Base-by-base conservation (phyloP, 2,329 filamentous ascomycete genomes). In the Exserohilum rostratum region DNA sequence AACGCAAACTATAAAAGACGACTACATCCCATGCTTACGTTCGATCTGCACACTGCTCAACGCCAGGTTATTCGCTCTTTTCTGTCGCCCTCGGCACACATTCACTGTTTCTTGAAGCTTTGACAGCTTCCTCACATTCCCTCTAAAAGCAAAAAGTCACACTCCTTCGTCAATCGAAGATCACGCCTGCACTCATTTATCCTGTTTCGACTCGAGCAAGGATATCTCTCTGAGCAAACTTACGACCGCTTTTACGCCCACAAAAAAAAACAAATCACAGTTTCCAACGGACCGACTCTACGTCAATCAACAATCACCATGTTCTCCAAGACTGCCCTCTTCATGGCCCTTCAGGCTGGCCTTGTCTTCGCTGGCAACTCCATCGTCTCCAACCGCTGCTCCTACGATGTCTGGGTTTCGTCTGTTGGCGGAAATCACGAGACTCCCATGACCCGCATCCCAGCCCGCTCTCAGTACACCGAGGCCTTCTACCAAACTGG, bases 361-460 rank as follows among this genome's bases (percentile, higher is more conserved):
- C 53, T 66, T 39, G 57, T 55, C 31, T 33, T 54, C 18, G 64
- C 66, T 25, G 63, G 67, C 33, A 68, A 67, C 27, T 64, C 62
- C 34, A 51, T 68, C 42, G 44, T 70, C 46, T 56, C 53, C 53
- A 70, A 70, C 55, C 62, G 57, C 45, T 70, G 67, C 47, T 12
- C 46, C 25, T 66, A 67, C 54, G 67, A 70, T 51, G 53, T 70
- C 42, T 70, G 64, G 64, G 48, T 69, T 35, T 68, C 64, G 60
- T 61, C 58, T 17, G 58, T 68, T 25, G 56, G 60, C 27, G 55
- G 62, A 43, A 44, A 38, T 15, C 46, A 53, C 37, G 40, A 33
- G 12, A 53, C 58, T 1, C 29, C 31, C 6, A 45, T 58, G 1
- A 61, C 65, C 37, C 53, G 58, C 3, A 46, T 68, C 2, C 57